Base-by-base conservation (phyloP, 345 rosid genomes). In the Turnera subulata region DNA sequence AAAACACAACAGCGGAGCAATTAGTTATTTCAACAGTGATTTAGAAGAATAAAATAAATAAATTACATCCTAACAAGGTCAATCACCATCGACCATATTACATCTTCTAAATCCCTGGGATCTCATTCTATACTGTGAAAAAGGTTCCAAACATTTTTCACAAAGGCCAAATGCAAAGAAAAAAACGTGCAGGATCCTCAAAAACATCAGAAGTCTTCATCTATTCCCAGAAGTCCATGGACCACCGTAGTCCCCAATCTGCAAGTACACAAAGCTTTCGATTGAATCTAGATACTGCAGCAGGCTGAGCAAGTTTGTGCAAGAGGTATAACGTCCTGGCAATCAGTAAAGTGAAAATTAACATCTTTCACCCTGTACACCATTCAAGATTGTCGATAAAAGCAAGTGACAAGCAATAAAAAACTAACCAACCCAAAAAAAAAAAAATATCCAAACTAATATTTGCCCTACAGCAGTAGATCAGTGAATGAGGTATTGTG, bases 11-110 rank as follows among this genome's bases (percentile, higher is more conserved):
- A 29, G 35, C 35, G 8, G 8, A 3, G 35, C 35, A 3, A 29
- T 29, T 4, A 29, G 26, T 52, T 47, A 53, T 51, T 56, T 56
- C 21, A 55, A 59, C 55, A 17, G 26, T 37, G 12, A 38, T 18
- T n/a, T 8, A 39, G 46, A 56, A 56, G 49, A 73, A 51, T 26
- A 33, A 54, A 72, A 48, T 37, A 18, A 47, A 49, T 56, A 53
- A 67, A 58, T 62, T 69, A 74, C 78, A 74, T 20, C 62, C 54
- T 59, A 47, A 49, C 59, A 50, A 46, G 47, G 15, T 23, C 26
- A 38, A 61, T 40, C 21, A n/a, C 43, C 43, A 1, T 55, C 17
- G 45, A 49, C 47, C 61, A 43, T 46, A 33, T 11, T 58, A 46
- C 70, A 59, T 47, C 58, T 63, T 21, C 64, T 56, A 67, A 43